Base-by-base conservation (phyloP, 1,284 basidiomycete genomes). In the Phlebopus sp. region DNA sequence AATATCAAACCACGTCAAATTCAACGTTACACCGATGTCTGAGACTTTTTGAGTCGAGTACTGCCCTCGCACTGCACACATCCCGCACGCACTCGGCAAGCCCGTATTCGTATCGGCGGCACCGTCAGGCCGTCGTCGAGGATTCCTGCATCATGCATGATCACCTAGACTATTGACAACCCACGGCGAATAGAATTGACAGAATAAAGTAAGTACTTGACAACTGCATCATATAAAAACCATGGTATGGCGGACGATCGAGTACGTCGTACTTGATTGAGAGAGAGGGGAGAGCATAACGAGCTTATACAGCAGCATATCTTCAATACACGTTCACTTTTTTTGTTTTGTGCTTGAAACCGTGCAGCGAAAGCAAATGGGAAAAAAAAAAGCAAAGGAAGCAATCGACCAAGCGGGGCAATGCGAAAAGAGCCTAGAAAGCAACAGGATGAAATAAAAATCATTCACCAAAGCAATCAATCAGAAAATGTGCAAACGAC, bases 381-480 rank as follows among this genome's bases (percentile, higher is more conserved):
- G 10, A 25, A 25, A 25, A 11, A 8, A 29, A 4, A 2, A 2
- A 43, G 29, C 30, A n/a, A 42, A 23, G 25, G 41, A 29, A 48
- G 23, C 38, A 41, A 42, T 14, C 36, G 8, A 38, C 29, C 18
- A 17, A 23, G 21, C 21, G 21, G 21, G 23, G 50, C 37, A 49
- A 27, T 42, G 32, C 27, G n/a, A 21, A 25, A 31, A 41, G 23
- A 19, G 10, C 27, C n/a, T 38, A 14, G 42, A 57, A 46, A 51
- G 38, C 46, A 46, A 34, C 35, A 37, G 3, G 37, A 48, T 17
- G 13, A 37, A 21, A 48, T 17, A 15, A 37, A 29, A 35, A 18
- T 46, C 13, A 25, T 42, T 35, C 7, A 40, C 40, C 29, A 30
- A 19, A 40, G 43, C 36, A 30, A 36, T 13, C 23, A 27, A 25